A percentile compares a stretch with the other conserved stretches of the same genome.
These are phyloP conservation scores for Psilocybe mexicana DNA, from an alignment of 1,284 basidiomycete genomes.

Conservation along the genomic window DNA sequence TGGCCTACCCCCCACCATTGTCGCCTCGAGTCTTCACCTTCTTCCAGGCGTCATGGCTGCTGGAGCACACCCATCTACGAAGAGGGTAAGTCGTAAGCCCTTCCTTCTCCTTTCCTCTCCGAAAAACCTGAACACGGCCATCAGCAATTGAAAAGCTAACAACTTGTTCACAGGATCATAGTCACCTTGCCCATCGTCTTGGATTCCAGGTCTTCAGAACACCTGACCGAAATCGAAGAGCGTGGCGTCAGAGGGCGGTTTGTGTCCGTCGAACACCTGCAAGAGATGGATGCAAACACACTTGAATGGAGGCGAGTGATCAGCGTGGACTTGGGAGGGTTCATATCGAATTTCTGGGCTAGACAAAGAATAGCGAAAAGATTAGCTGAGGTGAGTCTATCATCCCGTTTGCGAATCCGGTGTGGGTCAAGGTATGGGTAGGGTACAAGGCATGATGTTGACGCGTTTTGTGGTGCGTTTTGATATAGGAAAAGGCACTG, in stretches of 20 bases:
- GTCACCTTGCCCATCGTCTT: constrained; percentile 31
- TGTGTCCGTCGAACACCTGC: constrained; percentile 27
- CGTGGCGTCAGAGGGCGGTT: constrained; percentile 27
- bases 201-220: constrained; percentile 18
- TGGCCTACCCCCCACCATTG: constrained; percentile 25
- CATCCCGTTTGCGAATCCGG: not conserved
- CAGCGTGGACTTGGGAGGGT: constrained; percentile 26
- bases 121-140: not conserved
- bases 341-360: constrained; percentile 25
- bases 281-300: constrained; percentile 26
- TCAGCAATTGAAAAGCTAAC: not conserved
- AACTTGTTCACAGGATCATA: constrained; percentile 21
- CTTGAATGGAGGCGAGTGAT: constrained; percentile 30
- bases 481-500: constrained; percentile 11
- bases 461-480: not conserved
- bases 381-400: constrained; percentile 22
- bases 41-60: constrained; percentile 23
- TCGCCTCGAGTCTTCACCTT: constrained; percentile 31
- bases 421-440: no score
- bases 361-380: constrained; percentile 19
- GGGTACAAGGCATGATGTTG: no score
- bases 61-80: constrained; percentile 23
- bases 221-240: constrained; percentile 28
- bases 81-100: constrained; percentile 21
- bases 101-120: not conserved